Conservation (phyloP, 192 early-diverging fungal species). For the Pilobolus umbonatus region DNA sequence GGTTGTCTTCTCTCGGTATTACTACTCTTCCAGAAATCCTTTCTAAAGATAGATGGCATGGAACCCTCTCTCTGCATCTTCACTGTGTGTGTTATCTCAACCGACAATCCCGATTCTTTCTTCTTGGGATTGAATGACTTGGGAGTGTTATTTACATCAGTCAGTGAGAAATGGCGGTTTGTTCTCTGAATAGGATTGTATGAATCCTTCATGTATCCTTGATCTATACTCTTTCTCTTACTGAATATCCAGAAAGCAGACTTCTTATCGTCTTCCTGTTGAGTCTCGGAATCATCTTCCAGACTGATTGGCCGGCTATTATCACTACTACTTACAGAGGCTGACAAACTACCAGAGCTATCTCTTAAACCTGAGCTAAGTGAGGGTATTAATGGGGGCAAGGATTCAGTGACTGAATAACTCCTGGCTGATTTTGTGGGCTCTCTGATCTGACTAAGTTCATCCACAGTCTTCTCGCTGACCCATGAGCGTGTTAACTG, state of each 20-base stretch:
- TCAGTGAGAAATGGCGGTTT: constrained; percentile 10
- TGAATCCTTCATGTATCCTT: background rate
- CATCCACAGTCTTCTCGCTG: constrained; percentile 71
- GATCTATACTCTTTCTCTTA: constrained; percentile 10
- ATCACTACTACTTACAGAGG: constrained; percentile 20
- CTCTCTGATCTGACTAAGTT: constrained; percentile 61
- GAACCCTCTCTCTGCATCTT: constrained; percentile 12
- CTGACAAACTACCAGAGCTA: constrained; percentile 15
- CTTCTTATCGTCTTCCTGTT: constrained; percentile 1
- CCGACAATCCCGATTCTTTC: too few species aligned
- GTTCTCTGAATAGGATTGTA: constrained; percentile 2
- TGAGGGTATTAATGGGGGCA: background rate
- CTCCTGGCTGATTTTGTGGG: constrained; percentile 34
- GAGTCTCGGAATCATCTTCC: constrained; percentile 2
- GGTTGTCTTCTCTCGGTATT: background rate
- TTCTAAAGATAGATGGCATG: constrained; percentile 8
- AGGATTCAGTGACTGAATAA: background rate
- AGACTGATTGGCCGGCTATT: constrained; percentile 28
- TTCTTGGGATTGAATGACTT: background rate
- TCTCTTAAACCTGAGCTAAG: background rate
- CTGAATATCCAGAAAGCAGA: constrained; percentile 14
- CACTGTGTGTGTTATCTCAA: too few species aligned
- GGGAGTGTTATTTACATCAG: background rate
- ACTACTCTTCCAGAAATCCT: constrained; percentile 19
- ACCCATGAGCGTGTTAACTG: constrained; percentile 59